phyloP scores from a whole-genome alignment of 805 yeast species.

The Ogataea angusta region DNA sequence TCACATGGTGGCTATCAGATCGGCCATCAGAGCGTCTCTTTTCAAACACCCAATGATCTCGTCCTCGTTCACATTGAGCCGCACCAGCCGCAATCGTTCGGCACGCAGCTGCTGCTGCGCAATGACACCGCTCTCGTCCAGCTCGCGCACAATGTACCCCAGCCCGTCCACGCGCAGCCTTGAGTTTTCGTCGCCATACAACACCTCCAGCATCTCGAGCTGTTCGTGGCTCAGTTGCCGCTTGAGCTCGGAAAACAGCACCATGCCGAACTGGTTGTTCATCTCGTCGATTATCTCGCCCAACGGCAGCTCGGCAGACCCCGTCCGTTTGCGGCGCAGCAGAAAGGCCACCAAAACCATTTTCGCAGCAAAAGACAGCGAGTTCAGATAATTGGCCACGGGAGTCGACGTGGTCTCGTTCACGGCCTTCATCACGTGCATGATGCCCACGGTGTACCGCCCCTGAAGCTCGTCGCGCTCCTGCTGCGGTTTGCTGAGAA shows the following conservation, averaged over 20 bases:
- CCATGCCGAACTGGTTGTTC: constrained; percentile 35
- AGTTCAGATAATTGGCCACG: constrained; percentile 50
- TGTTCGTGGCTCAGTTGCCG: constrained; percentile 22
- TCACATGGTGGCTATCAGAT: constrained; percentile 17
- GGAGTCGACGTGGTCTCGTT: constrained; percentile 79
- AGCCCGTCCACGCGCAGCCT: constrained; percentile 57
- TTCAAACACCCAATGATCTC: constrained; percentile 61
- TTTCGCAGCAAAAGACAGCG: constrained; percentile 67
- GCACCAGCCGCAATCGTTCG: constrained; percentile 62
- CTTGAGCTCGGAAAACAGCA: constrained; percentile 31
- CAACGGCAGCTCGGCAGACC: constrained; percentile 64
- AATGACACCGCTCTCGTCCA: constrained; percentile 76
- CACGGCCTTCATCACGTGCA: constrained; percentile 76
- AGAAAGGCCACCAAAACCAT: constrained; percentile 68
- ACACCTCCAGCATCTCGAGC: constrained; percentile 23
- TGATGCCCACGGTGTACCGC: constrained; percentile 57
- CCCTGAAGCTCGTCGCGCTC: constrained; percentile 32
- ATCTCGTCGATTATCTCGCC: constrained; percentile 82
- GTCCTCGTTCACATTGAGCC: constrained; percentile 67
- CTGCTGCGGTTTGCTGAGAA: constrained; percentile 33
- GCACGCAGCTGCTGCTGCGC: constrained; percentile 64
- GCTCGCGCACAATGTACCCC: constrained; percentile 57
- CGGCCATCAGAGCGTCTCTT: constrained; percentile 47
- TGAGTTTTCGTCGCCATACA: constrained; percentile 22
- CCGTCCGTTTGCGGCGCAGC: constrained; percentile 60